phyloP scores from a whole-genome alignment of 768 basidiomycete genomes.

The Leccinum longicurvipes region DNA sequence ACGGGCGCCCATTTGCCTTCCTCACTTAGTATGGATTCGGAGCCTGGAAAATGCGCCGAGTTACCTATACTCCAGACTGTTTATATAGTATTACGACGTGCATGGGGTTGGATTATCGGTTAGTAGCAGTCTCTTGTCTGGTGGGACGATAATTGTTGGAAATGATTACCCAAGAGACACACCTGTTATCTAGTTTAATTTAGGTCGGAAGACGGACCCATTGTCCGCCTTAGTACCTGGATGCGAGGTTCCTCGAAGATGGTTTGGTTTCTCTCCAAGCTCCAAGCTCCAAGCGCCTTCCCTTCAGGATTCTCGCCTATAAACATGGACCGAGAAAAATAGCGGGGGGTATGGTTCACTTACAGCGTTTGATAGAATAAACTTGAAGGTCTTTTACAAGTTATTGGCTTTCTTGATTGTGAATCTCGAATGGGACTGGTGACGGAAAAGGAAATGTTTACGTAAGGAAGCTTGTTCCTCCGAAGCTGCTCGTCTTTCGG shows the following conservation, averaged over 20 bases:
- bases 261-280: not conserved
- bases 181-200: not conserved
- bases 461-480: conserved; percentile 15
- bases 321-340: no score
- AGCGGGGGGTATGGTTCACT: no score
- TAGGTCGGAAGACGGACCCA: not conserved
- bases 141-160: not conserved
- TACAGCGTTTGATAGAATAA: no score
- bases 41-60: not conserved
- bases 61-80: not conserved
- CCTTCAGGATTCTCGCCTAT: no score
- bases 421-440: no score
- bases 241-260: not conserved
- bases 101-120: not conserved
- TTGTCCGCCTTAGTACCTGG: not conserved
- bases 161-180: not conserved
- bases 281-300: no score
- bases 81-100: not conserved
- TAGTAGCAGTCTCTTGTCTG: not conserved
- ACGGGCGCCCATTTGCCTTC: not conserved
- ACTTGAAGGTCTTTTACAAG: no score
- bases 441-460: conserved; percentile 22
- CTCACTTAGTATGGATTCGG: no score
- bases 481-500: conserved; percentile 1
- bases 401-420: no score